Evolutionary conservation across 2,329 filamentous ascomycete species (phyloP).

Genomic region (Talaromyces sp.): DNA sequence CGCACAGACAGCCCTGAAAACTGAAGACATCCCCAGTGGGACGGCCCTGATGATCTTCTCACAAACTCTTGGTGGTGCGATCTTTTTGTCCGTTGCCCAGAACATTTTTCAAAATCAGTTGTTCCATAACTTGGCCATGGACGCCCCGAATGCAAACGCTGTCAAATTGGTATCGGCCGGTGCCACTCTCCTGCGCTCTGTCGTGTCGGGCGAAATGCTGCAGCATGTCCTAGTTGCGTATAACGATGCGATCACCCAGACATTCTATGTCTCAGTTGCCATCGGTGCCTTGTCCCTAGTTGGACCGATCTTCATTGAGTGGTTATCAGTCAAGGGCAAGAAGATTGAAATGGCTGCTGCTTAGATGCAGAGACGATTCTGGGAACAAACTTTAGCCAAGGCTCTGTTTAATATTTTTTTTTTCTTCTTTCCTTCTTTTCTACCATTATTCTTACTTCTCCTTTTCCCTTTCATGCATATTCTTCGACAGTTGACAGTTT

Average conservation of each 20-base stretch:
- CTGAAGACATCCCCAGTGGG: conserved; percentile 38
- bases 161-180: conserved; percentile 35
- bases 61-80: conserved; percentile 41
- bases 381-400: not conserved
- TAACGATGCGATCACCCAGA: conserved; percentile 40
- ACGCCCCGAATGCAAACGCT: conserved; percentile 31
- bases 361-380: not conserved
- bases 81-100: conserved; percentile 43
- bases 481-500: not conserved
- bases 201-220: conserved; percentile 31
- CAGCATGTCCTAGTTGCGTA: conserved; percentile 38
- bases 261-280: conserved; percentile 43
- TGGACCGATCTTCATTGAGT: conserved; percentile 41
- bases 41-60: conserved; percentile 40
- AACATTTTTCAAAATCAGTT: conserved; percentile 44
- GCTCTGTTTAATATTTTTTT: not conserved
- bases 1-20: conserved; percentile 36
- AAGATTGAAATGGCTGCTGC: conserved; percentile 16
- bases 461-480: not conserved
- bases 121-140: conserved; percentile 24
- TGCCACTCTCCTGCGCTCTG: conserved; percentile 40
- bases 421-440: not conserved
- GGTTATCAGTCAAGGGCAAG: conserved; percentile 44
- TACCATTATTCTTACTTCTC: not conserved
- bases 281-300: conserved; percentile 40